Evolutionary conservation across 495 filamentous ascomycete species (phyloP).

Genomic region (Choiromyces venosus): DNA sequence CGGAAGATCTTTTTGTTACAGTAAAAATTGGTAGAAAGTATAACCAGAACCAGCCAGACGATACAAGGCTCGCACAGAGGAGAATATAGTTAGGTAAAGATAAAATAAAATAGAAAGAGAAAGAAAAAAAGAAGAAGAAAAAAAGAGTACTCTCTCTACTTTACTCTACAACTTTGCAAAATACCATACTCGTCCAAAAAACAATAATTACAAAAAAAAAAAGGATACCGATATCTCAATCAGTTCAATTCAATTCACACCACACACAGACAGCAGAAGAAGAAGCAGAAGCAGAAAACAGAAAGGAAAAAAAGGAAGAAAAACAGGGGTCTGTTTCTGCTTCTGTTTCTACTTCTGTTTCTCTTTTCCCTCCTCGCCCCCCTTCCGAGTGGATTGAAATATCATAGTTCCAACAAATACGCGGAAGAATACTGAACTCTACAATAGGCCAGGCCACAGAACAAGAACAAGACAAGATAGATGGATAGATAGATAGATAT

Average conservation of each 20-base stretch:
- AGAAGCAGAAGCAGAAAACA: constrained; percentile 8
- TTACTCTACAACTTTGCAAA: background rate
- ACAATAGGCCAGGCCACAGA: background rate
- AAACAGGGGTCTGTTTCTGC: background rate
- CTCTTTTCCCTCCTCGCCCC: background rate
- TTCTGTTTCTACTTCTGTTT: background rate
- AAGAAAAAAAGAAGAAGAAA: constrained; percentile 2
- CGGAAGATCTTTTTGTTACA: background rate
- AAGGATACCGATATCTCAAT: background rate
- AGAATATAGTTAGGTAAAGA: background rate
- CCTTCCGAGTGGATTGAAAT: background rate
- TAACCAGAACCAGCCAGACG: background rate
- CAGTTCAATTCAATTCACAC: background rate
- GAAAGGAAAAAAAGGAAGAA: background rate
- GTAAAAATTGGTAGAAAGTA: background rate
- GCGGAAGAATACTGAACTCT: background rate
- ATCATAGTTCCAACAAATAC: background rate
- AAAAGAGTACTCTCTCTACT: background rate
- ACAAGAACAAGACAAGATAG: too few species aligned
- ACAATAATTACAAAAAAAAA: constrained; percentile 6
- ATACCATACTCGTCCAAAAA: constrained; percentile 9
- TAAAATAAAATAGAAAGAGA: background rate
- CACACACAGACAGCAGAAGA: constrained; percentile 9
- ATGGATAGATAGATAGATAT: background rate
- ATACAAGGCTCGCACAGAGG: background rate